Percentiles rank a stretch among this genome's conserved stretches.
These are phyloP conservation scores for Macrophomina pseudophaseolina DNA, from an alignment of 2,329 filamentous ascomycete genomes.

Conservation along the genomic window DNA sequence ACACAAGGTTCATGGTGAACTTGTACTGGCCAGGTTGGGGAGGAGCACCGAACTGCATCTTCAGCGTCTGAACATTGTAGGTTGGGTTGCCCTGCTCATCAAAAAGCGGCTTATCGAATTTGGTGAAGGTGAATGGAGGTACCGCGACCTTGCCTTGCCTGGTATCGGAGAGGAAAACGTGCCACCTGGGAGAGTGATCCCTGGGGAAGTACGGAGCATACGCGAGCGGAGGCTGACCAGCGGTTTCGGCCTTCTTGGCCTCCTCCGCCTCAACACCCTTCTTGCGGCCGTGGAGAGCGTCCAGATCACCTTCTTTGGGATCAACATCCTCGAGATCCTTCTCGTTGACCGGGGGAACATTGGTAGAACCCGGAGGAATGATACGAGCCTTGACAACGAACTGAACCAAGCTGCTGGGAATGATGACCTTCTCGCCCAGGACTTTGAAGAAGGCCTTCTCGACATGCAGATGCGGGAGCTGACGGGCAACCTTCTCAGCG, in stretches of 20 bases:
- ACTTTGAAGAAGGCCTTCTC: conserved; percentile 99
- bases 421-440: conserved; percentile 89
- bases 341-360: conserved; percentile 75
- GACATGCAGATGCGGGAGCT: conserved; percentile 82
- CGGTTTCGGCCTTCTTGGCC: conserved; percentile 65
- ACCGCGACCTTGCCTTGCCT: conserved; percentile 97
- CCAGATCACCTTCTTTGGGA: conserved; percentile 88
- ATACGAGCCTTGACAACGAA: conserved; percentile 95
- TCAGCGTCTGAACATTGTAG: conserved; percentile 93
- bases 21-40: conserved; percentile 80
- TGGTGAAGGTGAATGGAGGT: conserved; percentile 91
- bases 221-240: conserved; percentile 74
- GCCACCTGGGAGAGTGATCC: conserved; percentile 89
- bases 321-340: conserved; percentile 88
- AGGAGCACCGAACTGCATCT: conserved; percentile 67
- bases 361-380: conserved; percentile 80
- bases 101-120: conserved; percentile 88
- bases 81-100: conserved; percentile 82
- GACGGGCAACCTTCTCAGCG: conserved; percentile 76
- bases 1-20: conserved; percentile 91
- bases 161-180: conserved; percentile 90
- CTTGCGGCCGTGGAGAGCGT: conserved; percentile 78
- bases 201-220: conserved; percentile 89
- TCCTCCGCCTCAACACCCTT: conserved; percentile 46
- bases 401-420: conserved; percentile 88